Evolutionary conservation across 2,329 filamentous ascomycete species (phyloP).

Genomic region (Pseudocercospora cruenta): DNA sequence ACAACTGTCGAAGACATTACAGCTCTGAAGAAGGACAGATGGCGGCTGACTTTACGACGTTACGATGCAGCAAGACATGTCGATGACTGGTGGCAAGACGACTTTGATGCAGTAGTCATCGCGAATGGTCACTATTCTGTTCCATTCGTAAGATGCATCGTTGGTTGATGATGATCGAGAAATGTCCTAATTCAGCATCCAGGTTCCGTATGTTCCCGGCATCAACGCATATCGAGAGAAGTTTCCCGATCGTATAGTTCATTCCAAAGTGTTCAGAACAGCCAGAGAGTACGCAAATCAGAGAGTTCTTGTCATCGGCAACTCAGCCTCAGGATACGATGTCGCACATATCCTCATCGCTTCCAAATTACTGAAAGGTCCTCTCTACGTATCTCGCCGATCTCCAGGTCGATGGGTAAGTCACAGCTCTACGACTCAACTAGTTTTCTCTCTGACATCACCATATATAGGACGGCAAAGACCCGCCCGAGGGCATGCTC

Average conservation of each 20-base stretch:
- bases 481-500: conserved; percentile 51
- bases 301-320: conserved; percentile 38
- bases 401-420: conserved; percentile 50
- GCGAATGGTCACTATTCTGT: conserved; percentile 42
- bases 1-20: conserved; percentile 58
- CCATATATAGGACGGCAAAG: conserved; percentile 49
- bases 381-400: conserved; percentile 58
- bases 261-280: conserved; percentile 49
- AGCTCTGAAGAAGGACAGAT: conserved; percentile 41
- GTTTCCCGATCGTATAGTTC: conserved; percentile 48
- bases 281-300: conserved; percentile 13
- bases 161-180: not conserved
- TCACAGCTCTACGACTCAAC: not conserved
- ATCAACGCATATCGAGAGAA: conserved; percentile 60
- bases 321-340: conserved; percentile 41
- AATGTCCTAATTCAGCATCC: not conserved
- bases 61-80: conserved; percentile 49
- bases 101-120: conserved; percentile 47
- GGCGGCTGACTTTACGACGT: conserved; percentile 55
- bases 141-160: conserved; percentile 26
- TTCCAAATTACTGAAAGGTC: conserved; percentile 35
- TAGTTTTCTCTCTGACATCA: not conserved
- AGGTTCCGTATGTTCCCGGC: conserved; percentile 51
- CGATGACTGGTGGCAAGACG: conserved; percentile 60
- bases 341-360: conserved; percentile 32